Base-by-base conservation (phyloP, 371 early-diverging fungal genomes). In the Apophysomyces trapeziformis region DNA sequence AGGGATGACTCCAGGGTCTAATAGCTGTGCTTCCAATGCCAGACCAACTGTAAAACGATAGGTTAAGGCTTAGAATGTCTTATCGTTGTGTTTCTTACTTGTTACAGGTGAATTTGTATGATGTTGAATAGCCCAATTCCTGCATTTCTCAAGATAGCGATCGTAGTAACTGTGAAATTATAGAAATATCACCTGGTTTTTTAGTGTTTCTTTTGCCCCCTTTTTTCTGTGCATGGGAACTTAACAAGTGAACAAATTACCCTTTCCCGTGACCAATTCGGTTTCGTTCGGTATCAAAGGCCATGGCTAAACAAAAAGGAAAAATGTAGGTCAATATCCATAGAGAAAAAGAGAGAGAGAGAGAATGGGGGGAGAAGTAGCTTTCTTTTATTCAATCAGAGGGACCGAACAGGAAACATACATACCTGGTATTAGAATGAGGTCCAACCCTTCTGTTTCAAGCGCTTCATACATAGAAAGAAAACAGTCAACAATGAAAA, bases 241-340 rank as follows among this genome's bases (percentile, higher is more conserved):
- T 11, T 11, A 41, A 11, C 41, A 8, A 11, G 8, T 41, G 41
- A 61, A 65, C 2, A 26, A 26, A 26, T 26, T 74, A 88, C 86
- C 92, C 92, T 80, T 87, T 88, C 11, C 92, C 90, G 65, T 91
- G 92, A 5, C 90, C 92, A 50, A 91, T 79, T 36, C 90, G 74
- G 69, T 87, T 86, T 58, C 83, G 78, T 35, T 75, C 67, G n/a
- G 61, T 61, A 68, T 90, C 92, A 77, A 91, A 91, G 7, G 86
- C 89, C 11, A 91, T 11, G 63, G n/a, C 12, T 4, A 60, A 47
- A 26, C 4, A 6, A 16, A 54, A 41, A 8, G 26, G 36, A 36
- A 35, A n/a, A 32, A 12, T 58, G 0, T 7, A 26, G 32, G 1
- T 26, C 32, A 26, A 26, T 26, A 26, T 26, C 32, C 32, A 26